phyloP scores from a whole-genome alignment of 805 yeast species.

The Hanseniaspora hatyaiensis region DNA sequence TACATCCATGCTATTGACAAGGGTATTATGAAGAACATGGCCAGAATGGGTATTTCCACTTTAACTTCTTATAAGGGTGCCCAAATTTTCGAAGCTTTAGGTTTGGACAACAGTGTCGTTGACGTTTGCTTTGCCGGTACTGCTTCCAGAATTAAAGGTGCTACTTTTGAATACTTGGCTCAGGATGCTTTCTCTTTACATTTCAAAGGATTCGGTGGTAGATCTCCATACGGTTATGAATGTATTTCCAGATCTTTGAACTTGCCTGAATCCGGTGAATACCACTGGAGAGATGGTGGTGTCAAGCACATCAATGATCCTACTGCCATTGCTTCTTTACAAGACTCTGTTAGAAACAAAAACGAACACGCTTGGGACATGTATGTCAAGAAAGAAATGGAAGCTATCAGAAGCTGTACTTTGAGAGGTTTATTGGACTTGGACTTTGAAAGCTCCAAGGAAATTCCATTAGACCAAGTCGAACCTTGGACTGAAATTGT shows the following conservation, averaged over 20 bases:
- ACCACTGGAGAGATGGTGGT: conserved; percentile 98
- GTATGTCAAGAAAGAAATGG: conserved; percentile 79
- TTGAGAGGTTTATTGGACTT: conserved; percentile 87
- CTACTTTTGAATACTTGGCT: conserved; percentile 88
- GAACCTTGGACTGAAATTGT: conserved; percentile 99
- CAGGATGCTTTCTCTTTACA: conserved; percentile 93
- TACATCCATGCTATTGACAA: conserved; percentile 77
- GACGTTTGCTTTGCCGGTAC: conserved; percentile 96
- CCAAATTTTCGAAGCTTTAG: conserved; percentile 93
- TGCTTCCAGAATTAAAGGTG: conserved; percentile 91
- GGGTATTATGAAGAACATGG: conserved; percentile 93
- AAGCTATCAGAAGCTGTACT: conserved; percentile 85
- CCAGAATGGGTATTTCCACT: conserved; percentile 98
- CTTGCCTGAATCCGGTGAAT: conserved; percentile 91
- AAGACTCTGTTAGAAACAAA: conserved; percentile 96
- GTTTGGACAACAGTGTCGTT: conserved; percentile 88
- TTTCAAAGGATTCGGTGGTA: conserved; percentile 78
- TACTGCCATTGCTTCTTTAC: conserved; percentile 83
- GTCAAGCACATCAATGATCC: conserved; percentile 93
- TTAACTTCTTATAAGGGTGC: conserved; percentile 98
- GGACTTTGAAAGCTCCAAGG: conserved; percentile 56
- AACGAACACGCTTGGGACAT: conserved; percentile 87
- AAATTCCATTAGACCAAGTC: conserved; percentile 92
- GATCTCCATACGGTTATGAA: conserved; percentile 36
- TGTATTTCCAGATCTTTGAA: conserved; percentile 47